Base-by-base conservation (phyloP, 768 basidiomycete genomes). In the Melanogaster broomeanus region DNA sequence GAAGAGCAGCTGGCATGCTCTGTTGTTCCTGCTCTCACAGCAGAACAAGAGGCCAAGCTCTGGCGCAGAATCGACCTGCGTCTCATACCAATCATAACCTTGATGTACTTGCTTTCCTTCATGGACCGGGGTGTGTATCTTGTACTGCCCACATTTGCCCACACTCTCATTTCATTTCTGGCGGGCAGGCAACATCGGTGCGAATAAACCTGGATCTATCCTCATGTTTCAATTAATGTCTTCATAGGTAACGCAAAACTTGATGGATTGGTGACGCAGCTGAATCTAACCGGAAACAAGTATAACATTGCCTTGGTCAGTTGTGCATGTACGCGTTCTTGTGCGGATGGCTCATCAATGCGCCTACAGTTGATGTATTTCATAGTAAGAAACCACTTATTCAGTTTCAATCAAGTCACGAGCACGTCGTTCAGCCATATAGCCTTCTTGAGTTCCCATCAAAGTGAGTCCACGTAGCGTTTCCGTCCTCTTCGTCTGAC, bases 281-380 rank as follows among this genome's bases (percentile, higher is more conserved):
- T 90, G 2, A 19, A 79, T 31, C 73, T 89, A 33, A 76, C 72
- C 0, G 80, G 82, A 11, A 77, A 82, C 60, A 69, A 78, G 56
- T 90, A 85, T 56, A 87, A 87, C 53, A 80, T 86, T 35, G 84
- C 84, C 0, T 63, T 88, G 62, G 86, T 87, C 41, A 16, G 74
- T 42, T 16, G 3, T 5, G 5, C 10, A 8, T 34, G n/a, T 15
- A 11, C n/a, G 3, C 28, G 7, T 12, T 30, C 3, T 11, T 3
- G 12, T 22, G 21, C 19, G n/a, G 3, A 6, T 2, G 2, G 19
- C 15, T n/a, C 24, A 31, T 42, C 3, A 53, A 24, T 21, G 5
- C 13, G 28, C 3, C 22, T 24, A 8, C 45, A 87, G 85, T 86
- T 84, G 0, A 82, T 84, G 79, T 88, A 78, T 59, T 87, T 87